These are phyloP conservation scores for Lotus japonicus DNA, from an alignment of 306 rosid genomes.

Conservation along the genomic window DNA sequence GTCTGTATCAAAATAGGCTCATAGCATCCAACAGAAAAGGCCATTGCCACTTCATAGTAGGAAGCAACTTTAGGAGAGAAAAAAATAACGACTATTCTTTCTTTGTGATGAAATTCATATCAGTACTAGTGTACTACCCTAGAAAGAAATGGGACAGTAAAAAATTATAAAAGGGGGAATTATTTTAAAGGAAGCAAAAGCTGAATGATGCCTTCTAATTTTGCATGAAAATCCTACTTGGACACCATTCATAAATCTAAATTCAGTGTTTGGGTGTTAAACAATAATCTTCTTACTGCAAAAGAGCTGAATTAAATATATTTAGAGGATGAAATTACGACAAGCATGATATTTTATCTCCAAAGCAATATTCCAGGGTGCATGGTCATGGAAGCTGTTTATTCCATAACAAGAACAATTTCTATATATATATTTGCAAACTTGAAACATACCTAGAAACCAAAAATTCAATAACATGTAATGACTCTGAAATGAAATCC, in stretches of 20 bases:
- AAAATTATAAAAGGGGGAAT: too few species aligned
- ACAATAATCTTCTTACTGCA: not conserved
- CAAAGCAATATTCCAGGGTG: not conserved
- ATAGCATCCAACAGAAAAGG: not conserved
- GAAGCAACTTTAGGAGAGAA: not conserved
- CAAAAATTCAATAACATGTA: constrained; percentile 75
- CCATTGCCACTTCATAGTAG: not conserved
- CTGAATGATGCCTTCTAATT: not conserved
- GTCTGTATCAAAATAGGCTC: too few species aligned
- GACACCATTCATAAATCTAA: not conserved
- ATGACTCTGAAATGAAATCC: constrained; percentile 53
- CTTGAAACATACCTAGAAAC: constrained; percentile 55
- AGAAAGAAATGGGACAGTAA: too few species aligned
- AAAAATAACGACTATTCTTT: not conserved
- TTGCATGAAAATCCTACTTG: not conserved
- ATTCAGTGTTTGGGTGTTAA: not conserved
- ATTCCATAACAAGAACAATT: not conserved
- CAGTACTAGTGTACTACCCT: too few species aligned
- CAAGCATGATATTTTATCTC: not conserved
- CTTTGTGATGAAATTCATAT: constrained; percentile 1
- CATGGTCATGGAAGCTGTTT: not conserved
- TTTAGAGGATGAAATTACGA: not conserved
- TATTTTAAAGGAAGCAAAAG: not conserved
- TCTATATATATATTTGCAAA: constrained; percentile 1
- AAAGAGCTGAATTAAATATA: not conserved